Evolutionary conservation across 2,329 filamentous ascomycete species (phyloP).

Genomic region (Aureobasidium zeae): DNA sequence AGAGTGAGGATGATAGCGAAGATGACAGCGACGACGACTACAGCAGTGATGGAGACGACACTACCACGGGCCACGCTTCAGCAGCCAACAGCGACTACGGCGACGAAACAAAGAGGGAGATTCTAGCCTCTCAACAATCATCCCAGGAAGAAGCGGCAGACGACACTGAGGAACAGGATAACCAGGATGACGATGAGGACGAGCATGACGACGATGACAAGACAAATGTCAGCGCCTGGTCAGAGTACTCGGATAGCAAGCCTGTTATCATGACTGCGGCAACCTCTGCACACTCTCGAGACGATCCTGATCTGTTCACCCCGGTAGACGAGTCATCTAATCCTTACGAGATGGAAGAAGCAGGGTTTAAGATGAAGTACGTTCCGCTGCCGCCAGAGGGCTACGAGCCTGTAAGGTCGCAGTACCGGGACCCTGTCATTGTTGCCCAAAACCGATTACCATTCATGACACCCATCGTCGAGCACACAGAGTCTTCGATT

Average conservation of each 20-base stretch:
- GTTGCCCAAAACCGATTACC: constrained; percentile 83
- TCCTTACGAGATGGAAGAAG: constrained; percentile 35
- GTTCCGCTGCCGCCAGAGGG: constrained; percentile 77
- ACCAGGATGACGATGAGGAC: constrained; percentile 28
- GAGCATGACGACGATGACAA: constrained; percentile 30
- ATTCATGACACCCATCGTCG: constrained; percentile 98
- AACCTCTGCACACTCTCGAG: constrained; percentile 30
- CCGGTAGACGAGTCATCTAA: constrained; percentile 38
- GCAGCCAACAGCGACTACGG: constrained; percentile 54
- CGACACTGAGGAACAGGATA: constrained; percentile 38
- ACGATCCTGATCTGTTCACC: constrained; percentile 19
- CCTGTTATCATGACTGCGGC: constrained; percentile 23
- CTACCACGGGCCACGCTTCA: constrained; percentile 60
- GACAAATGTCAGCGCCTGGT: constrained; percentile 65
- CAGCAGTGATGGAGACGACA: constrained; percentile 78
- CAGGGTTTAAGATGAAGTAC: constrained; percentile 52
- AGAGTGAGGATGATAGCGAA: constrained; percentile 57
- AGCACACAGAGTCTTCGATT: constrained; percentile 84
- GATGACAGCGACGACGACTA: constrained; percentile 65
- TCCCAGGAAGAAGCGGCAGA: constrained; percentile 22
- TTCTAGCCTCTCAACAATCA: constrained; percentile 30
- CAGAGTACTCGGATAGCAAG: constrained; percentile 69
- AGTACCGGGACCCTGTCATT: constrained; percentile 70
- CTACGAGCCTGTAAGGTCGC: constrained; percentile 62
- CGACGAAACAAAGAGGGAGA: constrained; percentile 50